These are phyloP conservation scores for Marasmius oreades DNA, from an alignment of 1,284 basidiomycete genomes.

Conservation along the genomic window DNA sequence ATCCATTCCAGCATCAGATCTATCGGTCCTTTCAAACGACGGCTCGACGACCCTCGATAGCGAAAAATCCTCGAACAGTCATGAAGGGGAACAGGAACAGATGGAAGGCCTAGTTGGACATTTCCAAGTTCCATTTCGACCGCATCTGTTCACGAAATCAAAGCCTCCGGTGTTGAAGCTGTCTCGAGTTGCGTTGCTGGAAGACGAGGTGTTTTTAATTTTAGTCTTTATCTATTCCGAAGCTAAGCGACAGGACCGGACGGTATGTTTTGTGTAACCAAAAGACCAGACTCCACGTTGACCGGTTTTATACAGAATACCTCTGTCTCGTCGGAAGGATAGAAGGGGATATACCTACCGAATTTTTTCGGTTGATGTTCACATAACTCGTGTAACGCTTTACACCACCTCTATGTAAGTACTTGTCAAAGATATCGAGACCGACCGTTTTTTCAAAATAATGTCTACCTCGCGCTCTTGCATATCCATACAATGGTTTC, in stretches of 20 bases:
- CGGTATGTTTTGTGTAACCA: slow-evolving; percentile 24
- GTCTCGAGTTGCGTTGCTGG: slow-evolving; percentile 31
- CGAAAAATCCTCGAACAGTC: slow-evolving; percentile 10
- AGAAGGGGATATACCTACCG: too few species aligned
- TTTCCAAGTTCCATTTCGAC: slow-evolving; percentile 38
- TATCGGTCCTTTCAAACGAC: too few species aligned
- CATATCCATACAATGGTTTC: too few species aligned
- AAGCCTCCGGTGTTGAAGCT: slow-evolving; percentile 33
- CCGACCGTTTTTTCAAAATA: too few species aligned
- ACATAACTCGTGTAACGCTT: too few species aligned
- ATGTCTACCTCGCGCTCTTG: too few species aligned
- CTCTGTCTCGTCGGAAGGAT: slow-evolving; percentile 16
- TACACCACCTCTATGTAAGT: too few species aligned
- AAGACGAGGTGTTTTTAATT: slow-evolving; percentile 45
- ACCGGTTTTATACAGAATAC: slow-evolving; percentile 15
- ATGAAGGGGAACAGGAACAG: slow-evolving; percentile 20
- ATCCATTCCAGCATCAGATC: neutral
- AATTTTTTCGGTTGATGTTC: too few species aligned
- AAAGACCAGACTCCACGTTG: neutral
- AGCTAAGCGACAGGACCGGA: slow-evolving; percentile 40
- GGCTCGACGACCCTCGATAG: too few species aligned
- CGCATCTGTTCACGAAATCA: slow-evolving; percentile 40
- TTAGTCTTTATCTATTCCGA: slow-evolving; percentile 42
- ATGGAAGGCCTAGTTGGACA: slow-evolving; percentile 32
- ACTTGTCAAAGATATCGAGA: too few species aligned